Conservation (phyloP, 2,329 filamentous ascomycete species). For the Cytospora piceicola region DNA sequence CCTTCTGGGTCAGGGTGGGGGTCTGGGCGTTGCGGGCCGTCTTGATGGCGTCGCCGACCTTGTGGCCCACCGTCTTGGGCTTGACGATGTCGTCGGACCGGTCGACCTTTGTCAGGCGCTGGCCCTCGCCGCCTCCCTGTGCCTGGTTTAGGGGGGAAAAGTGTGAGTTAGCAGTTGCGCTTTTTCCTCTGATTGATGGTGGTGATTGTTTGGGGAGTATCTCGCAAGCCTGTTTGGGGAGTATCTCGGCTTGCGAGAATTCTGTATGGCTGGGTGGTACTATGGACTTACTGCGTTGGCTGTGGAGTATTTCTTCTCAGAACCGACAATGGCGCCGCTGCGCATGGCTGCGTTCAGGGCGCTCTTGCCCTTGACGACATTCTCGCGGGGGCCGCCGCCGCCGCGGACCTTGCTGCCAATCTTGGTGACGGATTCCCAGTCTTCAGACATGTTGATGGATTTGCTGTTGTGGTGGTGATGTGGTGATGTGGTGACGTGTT, state of each 20-base stretch:
- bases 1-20: slow-evolving; percentile 96
- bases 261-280: background rate
- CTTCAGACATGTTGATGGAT: slow-evolving; percentile 64
- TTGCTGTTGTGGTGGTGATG: slow-evolving; percentile 26
- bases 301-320: slow-evolving; percentile 87
- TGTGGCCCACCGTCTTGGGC: slow-evolving; percentile 84
- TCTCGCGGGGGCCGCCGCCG: slow-evolving; percentile 73
- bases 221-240: no score
- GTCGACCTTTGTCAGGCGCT: slow-evolving; percentile 97
- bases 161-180: background rate
- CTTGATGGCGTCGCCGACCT: slow-evolving; percentile 82
- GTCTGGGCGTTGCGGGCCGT: slow-evolving; percentile 78
- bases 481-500: slow-evolving; percentile 17
- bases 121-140: slow-evolving; percentile 69
- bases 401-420: slow-evolving; percentile 85
- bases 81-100: slow-evolving; percentile 97
- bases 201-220: no score
- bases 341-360: slow-evolving; percentile 90
- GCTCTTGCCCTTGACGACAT: slow-evolving; percentile 80
- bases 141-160: slow-evolving; percentile 51
- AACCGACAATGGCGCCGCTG: slow-evolving; percentile 73
- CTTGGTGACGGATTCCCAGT: slow-evolving; percentile 90
- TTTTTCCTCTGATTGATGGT: background rate
- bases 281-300: slow-evolving; percentile 72
- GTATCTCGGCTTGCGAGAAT: no score